A percentile compares a stretch with the other conserved stretches of the same genome.
Evolutionary conservation across 345 rosid species (phyloP).

Genomic region (Raphanus sativus): DNA sequence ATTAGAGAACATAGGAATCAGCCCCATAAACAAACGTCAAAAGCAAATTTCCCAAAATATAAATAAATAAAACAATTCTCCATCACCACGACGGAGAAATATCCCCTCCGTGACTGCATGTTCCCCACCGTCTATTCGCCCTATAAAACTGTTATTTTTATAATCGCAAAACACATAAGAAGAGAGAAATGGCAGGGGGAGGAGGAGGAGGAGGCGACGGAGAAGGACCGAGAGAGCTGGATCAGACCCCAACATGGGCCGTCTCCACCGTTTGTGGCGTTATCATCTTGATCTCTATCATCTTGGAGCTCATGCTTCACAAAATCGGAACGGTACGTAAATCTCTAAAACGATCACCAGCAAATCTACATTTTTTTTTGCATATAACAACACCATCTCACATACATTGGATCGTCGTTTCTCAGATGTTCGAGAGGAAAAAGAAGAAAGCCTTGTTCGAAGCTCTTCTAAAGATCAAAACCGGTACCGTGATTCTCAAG

Average conservation of each 20-base stretch:
- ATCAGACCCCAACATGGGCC: constrained; percentile 97
- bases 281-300: constrained; percentile 67
- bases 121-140: constrained; percentile 20
- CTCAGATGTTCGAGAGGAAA: constrained; percentile 50
- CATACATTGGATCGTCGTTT: background rate
- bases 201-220: constrained; percentile 27
- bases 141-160: background rate
- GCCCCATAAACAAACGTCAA: constrained; percentile 5
- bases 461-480: constrained; percentile 86
- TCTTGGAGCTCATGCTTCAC: constrained; percentile 68
- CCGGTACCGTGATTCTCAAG: constrained; percentile 41
- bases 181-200: constrained; percentile 29
- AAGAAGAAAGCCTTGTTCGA: constrained; percentile 66
- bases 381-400: background rate
- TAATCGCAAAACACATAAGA: background rate
- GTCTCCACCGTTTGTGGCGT: constrained; percentile 70
- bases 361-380: background rate
- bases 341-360: background rate
- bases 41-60: background rate
- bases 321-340: constrained; percentile 48
- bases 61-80: background rate
- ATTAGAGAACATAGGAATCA: constrained; percentile 23
- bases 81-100: constrained; percentile 31
- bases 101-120: constrained; percentile 8
- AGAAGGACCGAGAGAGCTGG: constrained; percentile 64